phyloP scores from a whole-genome alignment of 176 grass and related monocot genomes.

The Ananas comosus region DNA sequence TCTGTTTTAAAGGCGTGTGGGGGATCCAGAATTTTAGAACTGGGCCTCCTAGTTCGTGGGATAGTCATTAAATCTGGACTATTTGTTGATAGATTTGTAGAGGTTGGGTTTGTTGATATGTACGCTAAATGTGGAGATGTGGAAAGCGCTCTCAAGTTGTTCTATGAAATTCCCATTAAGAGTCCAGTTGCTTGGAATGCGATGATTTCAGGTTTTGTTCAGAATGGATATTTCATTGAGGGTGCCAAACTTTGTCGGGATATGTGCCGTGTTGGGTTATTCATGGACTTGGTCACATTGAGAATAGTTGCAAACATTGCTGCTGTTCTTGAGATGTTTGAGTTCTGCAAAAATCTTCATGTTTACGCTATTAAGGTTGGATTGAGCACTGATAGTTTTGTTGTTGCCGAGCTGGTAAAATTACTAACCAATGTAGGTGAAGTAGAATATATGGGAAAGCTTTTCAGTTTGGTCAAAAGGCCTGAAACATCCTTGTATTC shows the following conservation, averaged over 20 bases:
- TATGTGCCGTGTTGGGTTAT: conserved; percentile 65
- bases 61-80: conserved; percentile 50
- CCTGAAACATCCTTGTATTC: conserved; percentile 51
- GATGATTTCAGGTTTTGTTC: conserved; percentile 61
- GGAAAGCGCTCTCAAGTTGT: conserved; percentile 44
- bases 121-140: conserved; percentile 81
- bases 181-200: conserved; percentile 74
- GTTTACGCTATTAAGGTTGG: conserved; percentile 72
- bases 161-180: conserved; percentile 72
- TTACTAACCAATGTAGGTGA: conserved; percentile 48
- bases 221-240: conserved; percentile 40
- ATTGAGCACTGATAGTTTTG: conserved; percentile 52
- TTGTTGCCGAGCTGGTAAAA: conserved; percentile 69
- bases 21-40: conserved; percentile 39
- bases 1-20: conserved; percentile 54
- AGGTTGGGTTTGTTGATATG: conserved; percentile 63
- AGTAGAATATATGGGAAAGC: conserved; percentile 50
- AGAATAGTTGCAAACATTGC: conserved; percentile 44
- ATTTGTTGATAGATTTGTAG: conserved; percentile 61
- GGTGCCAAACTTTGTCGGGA: conserved; percentile 40
- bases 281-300: conserved; percentile 69
- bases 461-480: conserved; percentile 52
- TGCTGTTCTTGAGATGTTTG: conserved; percentile 46
- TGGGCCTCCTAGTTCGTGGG: conserved; percentile 67
- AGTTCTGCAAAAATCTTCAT: conserved; percentile 58